phyloP scores from a whole-genome alignment of 768 basidiomycete genomes.

The Pisolithus sp. region DNA sequence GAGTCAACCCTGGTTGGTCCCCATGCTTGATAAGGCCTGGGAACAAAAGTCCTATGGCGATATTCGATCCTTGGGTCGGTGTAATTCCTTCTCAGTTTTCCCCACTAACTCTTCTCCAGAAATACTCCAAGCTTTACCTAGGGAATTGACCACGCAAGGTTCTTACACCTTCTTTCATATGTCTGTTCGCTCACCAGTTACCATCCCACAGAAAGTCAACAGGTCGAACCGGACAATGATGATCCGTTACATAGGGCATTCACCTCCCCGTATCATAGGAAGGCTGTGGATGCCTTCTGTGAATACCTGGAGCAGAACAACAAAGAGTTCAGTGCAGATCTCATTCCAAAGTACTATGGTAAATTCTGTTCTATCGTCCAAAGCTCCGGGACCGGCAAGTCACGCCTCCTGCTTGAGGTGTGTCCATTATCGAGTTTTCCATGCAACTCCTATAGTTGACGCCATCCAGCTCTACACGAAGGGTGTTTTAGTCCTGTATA shows the following conservation, averaged over 20 bases:
- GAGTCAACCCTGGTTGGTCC: no score
- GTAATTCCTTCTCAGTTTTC: no score
- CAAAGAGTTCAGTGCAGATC: not conserved
- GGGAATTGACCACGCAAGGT: no score
- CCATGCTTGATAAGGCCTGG: no score
- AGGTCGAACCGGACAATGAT: no score
- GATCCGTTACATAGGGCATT: not conserved
- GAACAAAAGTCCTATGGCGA: no score
- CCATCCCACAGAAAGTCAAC: no score
- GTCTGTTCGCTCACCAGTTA: no score
- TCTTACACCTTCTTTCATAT: no score
- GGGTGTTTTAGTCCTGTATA: conserved; percentile 12
- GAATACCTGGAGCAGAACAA: not conserved
- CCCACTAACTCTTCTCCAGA: no score
- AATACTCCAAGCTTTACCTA: no score
- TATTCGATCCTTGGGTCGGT: no score
- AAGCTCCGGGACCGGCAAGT: conserved; percentile 17
- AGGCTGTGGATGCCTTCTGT: conserved; percentile 5
- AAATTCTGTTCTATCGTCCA: conserved; percentile 13
- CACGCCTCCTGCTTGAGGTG: conserved; percentile 11
- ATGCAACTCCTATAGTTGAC: not conserved
- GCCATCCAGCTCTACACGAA: conserved; percentile 7
- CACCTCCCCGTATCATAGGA: not conserved
- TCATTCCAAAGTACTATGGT: not conserved
- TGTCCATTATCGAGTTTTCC: not conserved